Evolutionary conservation across 2,329 filamentous ascomycete species (phyloP).

Genomic region (Colletotrichum tropicicola): DNA sequence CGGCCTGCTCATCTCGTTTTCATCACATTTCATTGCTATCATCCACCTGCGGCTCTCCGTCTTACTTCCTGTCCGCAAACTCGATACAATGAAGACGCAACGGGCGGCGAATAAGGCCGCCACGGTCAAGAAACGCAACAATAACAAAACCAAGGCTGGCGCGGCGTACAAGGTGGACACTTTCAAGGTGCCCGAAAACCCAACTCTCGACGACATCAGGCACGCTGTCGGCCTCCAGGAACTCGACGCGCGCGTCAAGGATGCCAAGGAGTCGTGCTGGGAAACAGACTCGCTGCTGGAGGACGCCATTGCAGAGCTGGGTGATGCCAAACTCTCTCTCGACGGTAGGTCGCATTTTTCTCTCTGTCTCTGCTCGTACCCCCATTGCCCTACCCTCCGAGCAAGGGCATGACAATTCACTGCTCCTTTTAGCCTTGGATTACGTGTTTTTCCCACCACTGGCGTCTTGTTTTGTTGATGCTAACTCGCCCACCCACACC

Average conservation of each 20-base stretch:
- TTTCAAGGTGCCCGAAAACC: constrained; percentile 42
- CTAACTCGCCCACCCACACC: constrained; percentile 29
- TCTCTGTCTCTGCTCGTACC: constrained; percentile 4
- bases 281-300: constrained; percentile 72
- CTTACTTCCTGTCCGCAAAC: constrained; percentile 6
- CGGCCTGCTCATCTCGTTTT: constrained; percentile 13
- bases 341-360: constrained; percentile 50
- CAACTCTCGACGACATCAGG: constrained; percentile 46
- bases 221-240: constrained; percentile 46
- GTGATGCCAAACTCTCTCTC: constrained; percentile 53
- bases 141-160: constrained; percentile 37
- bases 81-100: constrained; percentile 42
- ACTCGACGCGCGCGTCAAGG: constrained; percentile 60
- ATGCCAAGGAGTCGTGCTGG: constrained; percentile 62
- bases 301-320: constrained; percentile 67
- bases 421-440: constrained; percentile 27
- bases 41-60: neutral
- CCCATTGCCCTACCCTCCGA: neutral
- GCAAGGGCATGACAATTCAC: constrained; percentile 20
- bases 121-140: constrained; percentile 39
- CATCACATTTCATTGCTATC: neutral
- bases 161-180: constrained; percentile 41
- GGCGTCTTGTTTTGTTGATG: constrained; percentile 7
- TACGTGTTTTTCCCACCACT: constrained; percentile 10
- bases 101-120: constrained; percentile 40